Evolutionary conservation across 768 basidiomycete genomes (phyloP).

Genomic region (Suillus tomentosus): DNA sequence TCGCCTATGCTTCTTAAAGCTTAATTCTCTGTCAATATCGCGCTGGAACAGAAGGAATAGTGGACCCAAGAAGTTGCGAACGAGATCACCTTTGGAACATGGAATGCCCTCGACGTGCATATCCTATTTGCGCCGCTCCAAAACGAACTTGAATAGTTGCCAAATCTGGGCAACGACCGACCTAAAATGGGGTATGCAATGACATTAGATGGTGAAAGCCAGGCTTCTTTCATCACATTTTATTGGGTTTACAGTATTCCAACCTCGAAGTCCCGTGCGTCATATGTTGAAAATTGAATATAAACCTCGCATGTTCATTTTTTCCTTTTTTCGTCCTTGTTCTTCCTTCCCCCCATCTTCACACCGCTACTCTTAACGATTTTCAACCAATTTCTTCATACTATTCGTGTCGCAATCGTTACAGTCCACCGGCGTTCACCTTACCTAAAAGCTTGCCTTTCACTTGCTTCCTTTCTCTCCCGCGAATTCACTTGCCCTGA

Average conservation of each 20-base stretch:
- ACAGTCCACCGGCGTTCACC: constrained; percentile 14
- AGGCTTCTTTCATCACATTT: constrained; percentile 24
- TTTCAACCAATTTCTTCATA: constrained; percentile 19
- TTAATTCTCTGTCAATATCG: constrained; percentile 3
- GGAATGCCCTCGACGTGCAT: background rate
- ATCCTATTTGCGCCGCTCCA: constrained; percentile 14
- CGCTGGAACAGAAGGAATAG: background rate
- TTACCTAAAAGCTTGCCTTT: constrained; percentile 18
- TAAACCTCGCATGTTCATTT: constrained; percentile 24
- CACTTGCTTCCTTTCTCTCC: constrained; percentile 18
- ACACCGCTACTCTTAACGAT: constrained; percentile 16
- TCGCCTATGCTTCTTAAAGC: constrained; percentile 4
- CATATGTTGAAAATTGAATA: constrained; percentile 23
- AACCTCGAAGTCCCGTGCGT: constrained; percentile 32
- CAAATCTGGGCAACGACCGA: constrained; percentile 22
- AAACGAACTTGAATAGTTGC: constrained; percentile 29
- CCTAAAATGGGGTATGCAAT: constrained; percentile 12
- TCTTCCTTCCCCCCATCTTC: constrained; percentile 18
- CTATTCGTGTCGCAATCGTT: constrained; percentile 21
- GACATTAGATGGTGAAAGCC: constrained; percentile 24
- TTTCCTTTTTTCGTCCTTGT: constrained; percentile 9
- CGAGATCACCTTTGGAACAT: background rate
- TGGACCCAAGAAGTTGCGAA: constrained; percentile 3
- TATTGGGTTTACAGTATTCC: constrained; percentile 23
- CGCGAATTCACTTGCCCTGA: constrained; percentile 23